Base-by-base conservation (phyloP, 441 rosid species). In the Gossypium laxum region DNA sequence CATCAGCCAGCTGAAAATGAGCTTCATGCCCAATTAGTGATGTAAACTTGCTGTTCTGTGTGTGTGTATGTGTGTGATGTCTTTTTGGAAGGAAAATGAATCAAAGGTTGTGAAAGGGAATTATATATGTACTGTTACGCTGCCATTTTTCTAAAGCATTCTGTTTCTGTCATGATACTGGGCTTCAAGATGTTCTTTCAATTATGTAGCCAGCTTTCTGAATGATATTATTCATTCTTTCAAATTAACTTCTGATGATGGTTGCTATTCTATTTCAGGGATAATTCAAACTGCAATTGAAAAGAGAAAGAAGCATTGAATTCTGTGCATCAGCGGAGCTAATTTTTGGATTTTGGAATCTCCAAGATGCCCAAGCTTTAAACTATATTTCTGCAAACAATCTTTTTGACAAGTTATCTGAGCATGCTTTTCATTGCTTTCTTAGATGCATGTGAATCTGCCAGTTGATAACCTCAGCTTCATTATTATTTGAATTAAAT, bases 1-100 rank as follows among this genome's bases (percentile, higher is more conserved):
- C 98, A 68, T 72, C 92, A 56, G 75, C 90, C 72, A 82, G 78
- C 75, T 86, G 84, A 83, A 68, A 77, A 30, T 45, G 71, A 80
- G 74, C 76, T 70, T 70, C 18, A 6, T 67, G 52, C 65, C 47
- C 66, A 32, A 58, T 38, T 41, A 43, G 59, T 77, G 38, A 50
- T 38, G 91, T 89, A 76, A 86, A 88, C 76, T 30, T 72, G 45
- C 43, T 68, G 30, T 1, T 14, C 41, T 58, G 22, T 57, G n/a
- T 50, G 17, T n/a, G 5, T 4, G 4, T 3, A 1, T 45, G 15
- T 47, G 52, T 47, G 52, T n/a, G 10, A 28, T 58, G 14, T 22
- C 52, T 45, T 17, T 70, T 52, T 62, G 26, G 7, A 67, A 59
- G 45, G 54, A 41, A 22, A 19, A 56, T 32, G 51, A 41, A 57